Base-by-base conservation (phyloP, 225 moss, liverwort and hornwort species). In the Marchantia polymorpha region DNA sequence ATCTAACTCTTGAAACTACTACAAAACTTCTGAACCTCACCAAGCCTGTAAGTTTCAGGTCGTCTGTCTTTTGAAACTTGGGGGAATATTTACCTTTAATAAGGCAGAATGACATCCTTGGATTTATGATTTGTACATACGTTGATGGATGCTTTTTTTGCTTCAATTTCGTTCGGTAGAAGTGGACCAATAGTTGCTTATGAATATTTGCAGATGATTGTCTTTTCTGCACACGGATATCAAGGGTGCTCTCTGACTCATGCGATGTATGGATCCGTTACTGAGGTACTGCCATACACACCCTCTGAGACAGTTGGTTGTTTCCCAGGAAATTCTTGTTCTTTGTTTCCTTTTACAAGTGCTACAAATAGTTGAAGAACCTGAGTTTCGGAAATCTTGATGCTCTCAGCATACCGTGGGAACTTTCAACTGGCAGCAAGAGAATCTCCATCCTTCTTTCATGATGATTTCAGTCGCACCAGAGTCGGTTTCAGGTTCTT, bases 371-470 rank as follows among this genome's bases (percentile, higher is more conserved):
- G 49, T 53, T 73, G 22, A 25, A 6, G 9, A 14, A 8, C 31
- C 67, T 31, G n/a, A 4, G 27, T 52, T 10, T 52, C 73, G 11
- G 9, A 56, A 3, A 3, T 56, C 56, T 19, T 53, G 23, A 14
- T 53, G 27, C 31, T 76, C n/a, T 13, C 84, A 93, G 93, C 85
- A 93, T 74, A 93, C 91, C 63, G 83, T 91, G 55, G 93, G 93
- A 64, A 93, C 90, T 75, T 93, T 93, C 85, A 93, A 91, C 84
- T 91, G 93, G 91, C 89, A 90, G 74, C 91, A 92, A 70, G 90
- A 90, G 74, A 93, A 91, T 81, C 82, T 88, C 66, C 87, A 83
- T 74, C 93, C 91, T 66, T 93, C 93, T 25, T 90, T 93, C 81
- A 88, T 90, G 89, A 80, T 92, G 80, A 84, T 93, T 59, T 86